A percentile compares a stretch with the other conserved stretches of the same genome.
Evolutionary conservation across 495 filamentous ascomycete genomes (phyloP).

Genomic region (Neohortaea acidophila): DNA sequence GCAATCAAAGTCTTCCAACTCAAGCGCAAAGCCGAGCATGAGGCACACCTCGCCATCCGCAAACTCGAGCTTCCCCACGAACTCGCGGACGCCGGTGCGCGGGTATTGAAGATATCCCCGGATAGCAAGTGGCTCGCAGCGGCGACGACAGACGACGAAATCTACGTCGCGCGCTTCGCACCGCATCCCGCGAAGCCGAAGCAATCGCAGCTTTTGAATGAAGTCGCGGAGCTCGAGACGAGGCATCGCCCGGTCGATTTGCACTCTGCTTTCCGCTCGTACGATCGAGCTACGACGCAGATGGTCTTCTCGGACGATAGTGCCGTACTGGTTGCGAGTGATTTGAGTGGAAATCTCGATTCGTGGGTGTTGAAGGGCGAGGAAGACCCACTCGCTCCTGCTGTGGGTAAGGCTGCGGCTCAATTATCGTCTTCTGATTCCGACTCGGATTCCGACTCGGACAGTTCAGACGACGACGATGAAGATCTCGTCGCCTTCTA

Average conservation of each 20-base stretch:
- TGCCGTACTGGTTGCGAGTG: slow-evolving; percentile 58
- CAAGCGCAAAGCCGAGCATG: slow-evolving; percentile 28
- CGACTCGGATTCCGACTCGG: slow-evolving; percentile 37
- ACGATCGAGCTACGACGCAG: slow-evolving; percentile 61
- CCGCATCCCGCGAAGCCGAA: slow-evolving; percentile 26
- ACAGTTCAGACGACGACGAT: slow-evolving; percentile 23
- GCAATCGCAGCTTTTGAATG: slow-evolving; percentile 32
- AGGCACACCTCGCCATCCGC: slow-evolving; percentile 40
- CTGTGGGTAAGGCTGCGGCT: slow-evolving; percentile 19
- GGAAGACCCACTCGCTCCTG: slow-evolving; percentile 29
- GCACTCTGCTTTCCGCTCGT: slow-evolving; percentile 38
- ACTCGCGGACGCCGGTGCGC: slow-evolving; percentile 41
- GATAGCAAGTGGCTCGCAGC: slow-evolving; percentile 42
- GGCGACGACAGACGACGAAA: slow-evolving; percentile 35
- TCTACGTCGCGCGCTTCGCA: slow-evolving; percentile 34
- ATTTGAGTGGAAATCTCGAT: slow-evolving; percentile 75
- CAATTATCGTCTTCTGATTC: slow-evolving; percentile 25
- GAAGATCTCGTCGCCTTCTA: slow-evolving; percentile 17
- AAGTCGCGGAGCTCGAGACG: slow-evolving; percentile 40
- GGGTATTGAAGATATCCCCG: slow-evolving; percentile 39
- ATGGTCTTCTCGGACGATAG: slow-evolving; percentile 69
- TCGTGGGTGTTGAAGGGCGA: slow-evolving; percentile 58
- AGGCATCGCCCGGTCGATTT: slow-evolving; percentile 33
- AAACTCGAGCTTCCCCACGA: slow-evolving; percentile 45
- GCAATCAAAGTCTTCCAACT: slow-evolving; percentile 70